Evolutionary conservation across 2,329 filamentous ascomycete genomes (phyloP), one percentile per base, ranked within the genome.

Genomic region (Xylogone sp.): DNA sequence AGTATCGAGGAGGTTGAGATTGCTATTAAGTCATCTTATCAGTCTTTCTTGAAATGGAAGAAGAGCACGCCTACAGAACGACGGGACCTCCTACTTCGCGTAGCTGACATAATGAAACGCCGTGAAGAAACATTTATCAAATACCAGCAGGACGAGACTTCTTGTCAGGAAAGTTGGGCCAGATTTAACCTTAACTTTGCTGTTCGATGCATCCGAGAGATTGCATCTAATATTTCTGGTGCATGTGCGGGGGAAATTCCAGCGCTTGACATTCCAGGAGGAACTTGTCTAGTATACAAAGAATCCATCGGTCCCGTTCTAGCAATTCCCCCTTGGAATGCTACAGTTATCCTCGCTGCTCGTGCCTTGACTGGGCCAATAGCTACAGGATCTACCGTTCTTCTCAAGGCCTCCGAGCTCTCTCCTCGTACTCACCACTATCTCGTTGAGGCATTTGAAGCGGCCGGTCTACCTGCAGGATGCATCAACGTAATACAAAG

Each of bases 371-470:
- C 71, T 27, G 72, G 78, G 42, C 66, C 75, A 8, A 73, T 92
- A 9, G 90, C 89, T 1, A 81, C 80, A 0, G 87, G 87, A 21
- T 90, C 90, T 68, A 88, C 87, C 0, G 77, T 80, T 34, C 75
- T 91, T 6, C 70, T 90, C 53, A 90, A 91, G 65, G 84, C 78
- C 6, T 82, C 83, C 8, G 87, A 90, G 65, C 60, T 82, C 6
- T 77, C 80, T 2, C 87, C 87, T 1, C 80, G 79, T 46, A 53
- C 51, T 24, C 52, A 56, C 31, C 83, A 80, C 74, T 76, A 76
- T 3, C 72, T 91, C 34, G 81, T 75, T 16, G 78, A 78, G 27
- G 73, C 86, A 31, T 78, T 90, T 66, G 79, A 79, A 53, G 81
- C 89, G 61, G 89, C 88, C 8, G 89, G 90, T 9, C 82, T 83